Conservation (phyloP, 495 filamentous ascomycete genomes). For the Trichoderma orchidacearum region DNA sequence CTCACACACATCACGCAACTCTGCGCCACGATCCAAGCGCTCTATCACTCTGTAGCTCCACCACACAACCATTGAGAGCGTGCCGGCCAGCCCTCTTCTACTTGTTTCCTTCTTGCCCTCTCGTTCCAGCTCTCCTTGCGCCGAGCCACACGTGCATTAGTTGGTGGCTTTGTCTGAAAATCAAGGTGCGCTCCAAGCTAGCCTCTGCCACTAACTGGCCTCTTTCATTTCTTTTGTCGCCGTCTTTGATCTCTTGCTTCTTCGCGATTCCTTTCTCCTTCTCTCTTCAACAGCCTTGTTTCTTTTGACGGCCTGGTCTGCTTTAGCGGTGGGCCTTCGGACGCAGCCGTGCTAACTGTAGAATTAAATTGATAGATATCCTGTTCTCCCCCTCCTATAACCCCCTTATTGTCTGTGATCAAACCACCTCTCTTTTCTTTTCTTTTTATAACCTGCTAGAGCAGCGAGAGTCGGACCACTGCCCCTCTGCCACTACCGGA, state of each 20-base stretch:
- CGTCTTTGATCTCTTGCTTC: neutral
- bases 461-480: neutral
- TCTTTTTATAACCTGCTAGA: neutral
- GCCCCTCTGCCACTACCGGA: neutral
- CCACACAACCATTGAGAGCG: no score
- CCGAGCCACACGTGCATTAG: slow-evolving; percentile 1
- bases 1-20: no score
- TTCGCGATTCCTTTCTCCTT: no score
- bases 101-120: no score
- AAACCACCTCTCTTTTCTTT: neutral
- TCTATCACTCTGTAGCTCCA: no score
- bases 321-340: neutral
- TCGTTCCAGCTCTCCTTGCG: no score
- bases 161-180: neutral
- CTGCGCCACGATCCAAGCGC: no score
- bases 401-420: neutral
- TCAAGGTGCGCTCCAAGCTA: neutral
- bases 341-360: neutral
- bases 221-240: neutral
- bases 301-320: neutral
- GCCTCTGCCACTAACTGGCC: neutral
- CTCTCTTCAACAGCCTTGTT: neutral
- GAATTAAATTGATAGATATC: neutral
- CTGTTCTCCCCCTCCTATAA: neutral
- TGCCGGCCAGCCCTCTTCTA: no score